Evolutionary conservation across 2,329 filamentous ascomycete genomes (phyloP), one percentile per base, ranked within the genome.

Genomic region (Apiospora sp.): DNA sequence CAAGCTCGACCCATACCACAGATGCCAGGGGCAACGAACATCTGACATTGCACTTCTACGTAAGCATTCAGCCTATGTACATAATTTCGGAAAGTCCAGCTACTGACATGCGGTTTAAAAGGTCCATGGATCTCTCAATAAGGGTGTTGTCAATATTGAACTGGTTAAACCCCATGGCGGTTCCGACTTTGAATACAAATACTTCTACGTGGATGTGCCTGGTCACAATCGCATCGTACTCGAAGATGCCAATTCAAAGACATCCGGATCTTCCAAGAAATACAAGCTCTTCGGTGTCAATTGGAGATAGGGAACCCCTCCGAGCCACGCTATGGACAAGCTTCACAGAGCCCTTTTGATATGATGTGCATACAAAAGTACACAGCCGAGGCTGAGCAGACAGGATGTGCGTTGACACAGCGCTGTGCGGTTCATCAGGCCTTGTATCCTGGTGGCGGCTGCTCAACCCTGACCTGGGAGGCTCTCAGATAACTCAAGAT

Each of bases 31-130:
- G 95, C 5, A 91, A 91, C 27, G 92, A 97, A 75, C 95, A 98
- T 81, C 81, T 98, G 75, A 85, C 90, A 75, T 94, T 98, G 89
- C 91, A 94, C 77, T 98, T 98, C 81, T 91, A 96, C 80, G 92
- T 93, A 83, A 77, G 90, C 81, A 27, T 1, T 58, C 14, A 16
- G n/a, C 2, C 49, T 16, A 14, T 5, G 1, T 6, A 10, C 27
- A 30, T 30, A 30, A 30, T 67, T 2, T 24, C 19, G 51, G 67
- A 12, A 74, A 27, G 34, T 14, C 68, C 51, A 27, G 58, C n/a
- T 67, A 73, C 79, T 83, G 69, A 82, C 69, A 44, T 6, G 44
- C 22, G 19, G 22, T 64, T n/a, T 3, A 72, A 10, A 80, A 93
- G 89, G 92, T 97, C 51, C 91, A 95, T 80, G 96, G 96, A 0